A percentile compares a stretch with the other conserved stretches of the same genome.
Conservation (phyloP, 2,329 filamentous ascomycete genomes). For the Huntiella decipiens region DNA sequence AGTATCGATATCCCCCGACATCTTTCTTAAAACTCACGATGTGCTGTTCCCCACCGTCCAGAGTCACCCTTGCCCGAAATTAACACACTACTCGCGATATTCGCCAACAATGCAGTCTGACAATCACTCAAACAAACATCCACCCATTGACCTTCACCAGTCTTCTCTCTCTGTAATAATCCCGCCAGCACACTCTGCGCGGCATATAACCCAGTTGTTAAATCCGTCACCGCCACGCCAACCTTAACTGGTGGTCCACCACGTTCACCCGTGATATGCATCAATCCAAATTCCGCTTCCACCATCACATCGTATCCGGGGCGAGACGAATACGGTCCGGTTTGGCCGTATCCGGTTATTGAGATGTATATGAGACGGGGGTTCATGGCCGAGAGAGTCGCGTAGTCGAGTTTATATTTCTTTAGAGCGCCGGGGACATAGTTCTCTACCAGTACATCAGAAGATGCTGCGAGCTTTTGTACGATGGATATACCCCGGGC, state of each 20-base stretch:
- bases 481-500: constrained; percentile 68
- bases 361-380: constrained; percentile 80
- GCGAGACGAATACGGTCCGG: constrained; percentile 67
- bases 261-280: constrained; percentile 88
- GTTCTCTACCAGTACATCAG: constrained; percentile 90
- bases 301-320: constrained; percentile 99
- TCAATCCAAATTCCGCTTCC: constrained; percentile 90
- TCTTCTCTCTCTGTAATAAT: constrained; percentile 53
- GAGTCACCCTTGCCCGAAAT: constrained; percentile 75
- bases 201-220: constrained; percentile 89
- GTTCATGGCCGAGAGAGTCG: constrained; percentile 62
- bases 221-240: constrained; percentile 86
- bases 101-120: constrained; percentile 84
- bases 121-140: constrained; percentile 85
- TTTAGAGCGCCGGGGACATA: constrained; percentile 78
- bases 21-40: constrained; percentile 40
- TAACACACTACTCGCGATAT: constrained; percentile 80
- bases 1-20: not conserved
- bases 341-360: constrained; percentile 94
- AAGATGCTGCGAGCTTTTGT: constrained; percentile 64
- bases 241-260: constrained; percentile 92
- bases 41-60: constrained; percentile 88
- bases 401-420: constrained; percentile 84
- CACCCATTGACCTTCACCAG: constrained; percentile 73
- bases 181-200: constrained; percentile 93